A percentile compares a stretch with the other conserved stretches of the same genome.
These are phyloP conservation scores for Plasmodium vivax DNA, from an alignment of 169 alveolate genomes.

Conservation along the genomic window DNA sequence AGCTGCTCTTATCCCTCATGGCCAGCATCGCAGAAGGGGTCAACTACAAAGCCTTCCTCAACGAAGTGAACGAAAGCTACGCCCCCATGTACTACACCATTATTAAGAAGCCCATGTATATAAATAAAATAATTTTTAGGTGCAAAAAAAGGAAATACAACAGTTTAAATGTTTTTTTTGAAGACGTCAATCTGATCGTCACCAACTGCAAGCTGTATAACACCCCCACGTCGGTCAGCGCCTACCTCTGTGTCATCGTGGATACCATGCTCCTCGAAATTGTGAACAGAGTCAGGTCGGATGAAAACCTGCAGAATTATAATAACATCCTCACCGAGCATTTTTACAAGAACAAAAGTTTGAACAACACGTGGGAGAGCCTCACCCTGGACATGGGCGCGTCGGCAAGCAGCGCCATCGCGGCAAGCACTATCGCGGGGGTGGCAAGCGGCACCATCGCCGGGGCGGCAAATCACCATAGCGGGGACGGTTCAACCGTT, in stretches of 20 bases:
- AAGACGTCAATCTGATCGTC: constrained; percentile 64
- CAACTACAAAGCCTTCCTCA: constrained; percentile 65
- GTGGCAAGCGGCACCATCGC: background rate
- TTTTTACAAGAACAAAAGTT: constrained; percentile 62
- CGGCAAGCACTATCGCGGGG: no score
- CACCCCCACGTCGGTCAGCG: constrained; percentile 67
- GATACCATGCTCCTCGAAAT: constrained; percentile 57
- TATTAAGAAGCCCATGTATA: constrained; percentile 68
- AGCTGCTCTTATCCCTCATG: constrained; percentile 23
- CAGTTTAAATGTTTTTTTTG: constrained; percentile 52
- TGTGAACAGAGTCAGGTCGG: constrained; percentile 21
- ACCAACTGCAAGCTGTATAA: constrained; percentile 62
- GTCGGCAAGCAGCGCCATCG: background rate
- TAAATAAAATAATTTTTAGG: constrained; percentile 58
- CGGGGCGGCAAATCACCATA: background rate
- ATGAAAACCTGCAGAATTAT: constrained; percentile 33
- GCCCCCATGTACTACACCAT: constrained; percentile 73
- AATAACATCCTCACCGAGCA: constrained; percentile 47
- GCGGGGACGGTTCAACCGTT: background rate
- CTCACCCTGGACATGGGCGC: background rate
- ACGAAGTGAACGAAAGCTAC: constrained; percentile 71
- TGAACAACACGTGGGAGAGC: constrained; percentile 63
- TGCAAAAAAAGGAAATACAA: constrained; percentile 69
- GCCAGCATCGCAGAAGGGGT: constrained; percentile 3
- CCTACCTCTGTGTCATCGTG: constrained; percentile 66